Base-by-base conservation (phyloP, 352 stramenopile genomes). In the Plasmopara muralis region DNA sequence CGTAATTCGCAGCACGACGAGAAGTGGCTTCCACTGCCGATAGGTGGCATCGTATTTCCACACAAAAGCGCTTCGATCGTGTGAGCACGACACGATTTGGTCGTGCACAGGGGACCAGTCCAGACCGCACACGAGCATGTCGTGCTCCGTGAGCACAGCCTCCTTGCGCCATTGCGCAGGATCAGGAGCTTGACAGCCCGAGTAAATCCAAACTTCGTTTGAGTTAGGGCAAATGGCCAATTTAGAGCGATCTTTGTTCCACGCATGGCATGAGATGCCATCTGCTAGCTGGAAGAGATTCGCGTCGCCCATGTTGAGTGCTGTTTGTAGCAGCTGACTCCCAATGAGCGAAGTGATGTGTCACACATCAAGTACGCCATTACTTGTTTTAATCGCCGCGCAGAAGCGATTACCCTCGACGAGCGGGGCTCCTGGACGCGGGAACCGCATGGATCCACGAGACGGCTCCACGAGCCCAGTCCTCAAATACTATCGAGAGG, bases 51-150 rank as follows among this genome's bases (percentile, higher is more conserved):
- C 85, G 55, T 87, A 97, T 39, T 85, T 95, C 93, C 93, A 98
- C 34, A 98, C 93, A 49, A 98, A 98, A 30, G 93, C 92, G 49
- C 93, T 95, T 43, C 90, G 84, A 64, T 98, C 93, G 62, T 98
- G 93, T 41, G 85, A 95, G 72, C 90, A 97, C 20, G 90, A 97
- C 31, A 98, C 93, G 29, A 98, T 83, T 69, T 95, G 86, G 70
- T 98, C 93, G 44, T 88, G 89, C 50, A 93, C 85, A 2, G 85
- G 83, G 15, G 80, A 96, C 93, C 93, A 98, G 68, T 97, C 92
- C 50, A 98, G 64, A 1, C 85, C 87, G 50, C 72, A 83, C 50
- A 98, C 92, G 31, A 97, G 42, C 76, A 98, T 95, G 72, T 97
- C 91, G 64, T 98, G 93, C 82, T 89, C 82, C 25, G 79, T 87